Conservation (phyloP, 345 rosid genomes). For the Acer negundo region DNA sequence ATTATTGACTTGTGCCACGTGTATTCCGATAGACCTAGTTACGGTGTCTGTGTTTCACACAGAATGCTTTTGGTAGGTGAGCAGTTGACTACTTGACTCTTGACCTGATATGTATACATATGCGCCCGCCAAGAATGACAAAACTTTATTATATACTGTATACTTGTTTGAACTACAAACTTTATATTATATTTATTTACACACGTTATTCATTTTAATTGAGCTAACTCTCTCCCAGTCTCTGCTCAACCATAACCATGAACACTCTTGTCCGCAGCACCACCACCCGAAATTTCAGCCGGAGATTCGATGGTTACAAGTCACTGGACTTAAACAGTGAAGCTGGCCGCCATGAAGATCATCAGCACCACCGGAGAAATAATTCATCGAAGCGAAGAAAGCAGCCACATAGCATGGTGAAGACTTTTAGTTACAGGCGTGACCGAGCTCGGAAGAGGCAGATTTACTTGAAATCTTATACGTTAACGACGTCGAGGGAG, state of each 20-base stretch:
- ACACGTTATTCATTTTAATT: neutral
- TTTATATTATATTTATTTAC: neutral
- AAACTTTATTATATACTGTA: neutral
- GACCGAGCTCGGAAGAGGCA: conserved; percentile 50
- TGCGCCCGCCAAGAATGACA: conserved; percentile 11
- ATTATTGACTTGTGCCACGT: neutral
- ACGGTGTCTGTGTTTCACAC: neutral
- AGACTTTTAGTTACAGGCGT: conserved; percentile 33
- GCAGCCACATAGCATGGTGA: conserved; percentile 15
- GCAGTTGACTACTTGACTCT: neutral
- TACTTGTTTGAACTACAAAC: neutral
- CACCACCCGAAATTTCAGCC: conserved; percentile 23
- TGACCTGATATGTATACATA: neutral
- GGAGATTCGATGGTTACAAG: conserved; percentile 26
- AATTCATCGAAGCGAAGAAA: conserved; percentile 26
- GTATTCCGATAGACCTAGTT: neutral
- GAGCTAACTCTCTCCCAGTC: neutral
- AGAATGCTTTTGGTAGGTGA: neutral
- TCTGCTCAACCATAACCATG: conserved; percentile 26
- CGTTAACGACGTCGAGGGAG: conserved; percentile 31
- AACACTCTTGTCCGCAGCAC: conserved; percentile 27
- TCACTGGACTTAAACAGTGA: conserved; percentile 14
- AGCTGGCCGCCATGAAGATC: neutral
- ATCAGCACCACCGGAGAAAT: conserved; percentile 1
- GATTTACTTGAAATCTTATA: conserved; percentile 49